Percentiles rank a stretch among this genome's conserved stretches.
Conservation (phyloP, 2,329 filamentous ascomycete species). For the Pestalotiopsis sp. region DNA sequence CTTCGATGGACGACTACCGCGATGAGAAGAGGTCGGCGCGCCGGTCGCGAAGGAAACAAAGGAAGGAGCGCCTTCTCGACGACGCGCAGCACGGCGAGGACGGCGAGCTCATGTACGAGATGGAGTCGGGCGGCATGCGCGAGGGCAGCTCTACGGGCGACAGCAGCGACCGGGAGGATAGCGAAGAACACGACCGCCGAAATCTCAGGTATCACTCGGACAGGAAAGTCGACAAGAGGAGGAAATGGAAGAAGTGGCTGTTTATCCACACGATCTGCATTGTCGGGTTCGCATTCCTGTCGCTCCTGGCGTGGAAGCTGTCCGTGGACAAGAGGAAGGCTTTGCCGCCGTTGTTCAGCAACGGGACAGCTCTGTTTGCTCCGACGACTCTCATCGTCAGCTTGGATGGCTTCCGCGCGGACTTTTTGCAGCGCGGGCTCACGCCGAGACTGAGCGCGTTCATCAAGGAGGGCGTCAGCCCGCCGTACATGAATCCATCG, state of each 20-base stretch:
- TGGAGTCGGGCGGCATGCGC: constrained; percentile 76
- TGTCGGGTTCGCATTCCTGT: constrained; percentile 57
- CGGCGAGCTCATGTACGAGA: constrained; percentile 74
- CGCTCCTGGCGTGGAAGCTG: constrained; percentile 61
- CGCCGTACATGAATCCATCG: constrained; percentile 88
- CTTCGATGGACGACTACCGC: constrained; percentile 51
- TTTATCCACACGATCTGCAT: constrained; percentile 55
- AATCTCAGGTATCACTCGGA: constrained; percentile 51
- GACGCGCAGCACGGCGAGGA: constrained; percentile 66
- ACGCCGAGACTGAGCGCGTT: constrained; percentile 83
- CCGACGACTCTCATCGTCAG: constrained; percentile 94
- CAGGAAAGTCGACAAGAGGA: constrained; percentile 50
- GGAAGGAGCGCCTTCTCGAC: constrained; percentile 54
- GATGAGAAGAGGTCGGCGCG: constrained; percentile 53
- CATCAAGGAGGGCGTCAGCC: constrained; percentile 81
- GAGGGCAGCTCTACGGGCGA: constrained; percentile 67
- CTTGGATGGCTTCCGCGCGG: constrained; percentile 92
- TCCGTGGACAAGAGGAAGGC: constrained; percentile 47
- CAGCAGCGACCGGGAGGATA: constrained; percentile 63
- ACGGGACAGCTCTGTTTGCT: constrained; percentile 86
- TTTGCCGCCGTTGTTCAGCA: constrained; percentile 55
- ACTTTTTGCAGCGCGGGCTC: constrained; percentile 82
- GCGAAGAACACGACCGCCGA: constrained; percentile 60
- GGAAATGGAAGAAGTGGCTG: constrained; percentile 56
- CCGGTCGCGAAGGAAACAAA: constrained; percentile 53